Evolutionary conservation across 345 rosid species (phyloP), one percentile per base, ranked within the genome.

Genomic region (Barbarea vulgaris): DNA sequence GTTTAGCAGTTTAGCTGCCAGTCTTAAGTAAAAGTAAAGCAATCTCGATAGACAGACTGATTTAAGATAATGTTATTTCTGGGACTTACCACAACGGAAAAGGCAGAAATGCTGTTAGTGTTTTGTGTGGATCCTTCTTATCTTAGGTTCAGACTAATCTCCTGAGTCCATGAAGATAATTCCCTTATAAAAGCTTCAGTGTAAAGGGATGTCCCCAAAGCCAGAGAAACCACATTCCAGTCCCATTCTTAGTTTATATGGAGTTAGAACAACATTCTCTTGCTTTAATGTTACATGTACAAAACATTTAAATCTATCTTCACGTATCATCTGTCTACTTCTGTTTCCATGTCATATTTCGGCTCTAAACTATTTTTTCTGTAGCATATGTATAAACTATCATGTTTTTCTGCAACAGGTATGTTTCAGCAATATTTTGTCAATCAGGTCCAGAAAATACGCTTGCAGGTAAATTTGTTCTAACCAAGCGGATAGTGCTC

Each of bases 381-480:
- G 25, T 25, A 22, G 58, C 59, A 22, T 18, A 8, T 50, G 50
- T 36, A 34, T 75, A 48, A 15, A 18, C 2, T 30, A 60, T 60
- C 41, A 4, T 13, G 21, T 9, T 22, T 50, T 80, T 72, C 21
- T 79, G 60, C 80, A 84, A 70, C 95, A 94, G 98, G 98, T 51
- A 80, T 88, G 59, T 90, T 91, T 81, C 96, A 91, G 70, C 97
- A 94, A 65, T 91, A 91, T 79, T 83, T 91, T 48, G 98, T 94
- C 76, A 84, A 84, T 64, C 97, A 94, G 82, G 98, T 94, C 76
- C 93, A 88, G 83, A 91, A 91, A 83, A 90, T 94, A 80, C 93
- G 97, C 18, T 79, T 94, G 66, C 97, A 94, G 91, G 97, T 94
- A 80, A 65, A 24, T 36, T 56, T 62, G 5, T 24, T 63, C 19